Percentiles rank a stretch among this genome's conserved stretches.
Conservation (phyloP, 768 basidiomycete genomes). For the Hygrophorus pudorinus region DNA sequence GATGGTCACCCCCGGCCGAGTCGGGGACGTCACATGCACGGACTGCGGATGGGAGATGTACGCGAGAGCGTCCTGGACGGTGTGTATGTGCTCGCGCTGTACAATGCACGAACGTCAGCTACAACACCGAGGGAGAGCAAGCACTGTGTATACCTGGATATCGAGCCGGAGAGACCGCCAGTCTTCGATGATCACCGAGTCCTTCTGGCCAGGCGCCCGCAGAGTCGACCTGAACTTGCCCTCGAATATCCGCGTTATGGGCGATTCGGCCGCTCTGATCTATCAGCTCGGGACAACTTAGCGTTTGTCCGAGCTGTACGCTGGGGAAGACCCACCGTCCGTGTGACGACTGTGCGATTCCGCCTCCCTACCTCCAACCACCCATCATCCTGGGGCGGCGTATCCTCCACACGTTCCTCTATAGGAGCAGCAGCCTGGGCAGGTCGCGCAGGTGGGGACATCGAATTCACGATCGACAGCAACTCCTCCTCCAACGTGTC, state of each 20-base stretch:
- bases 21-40: slow-evolving; percentile 60
- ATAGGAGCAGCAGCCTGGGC: slow-evolving; percentile 15
- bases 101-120: neutral
- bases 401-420: slow-evolving; percentile 36
- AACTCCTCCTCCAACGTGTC: slow-evolving; percentile 94
- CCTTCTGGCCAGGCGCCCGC: slow-evolving; percentile 70
- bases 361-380: slow-evolving; percentile 93
- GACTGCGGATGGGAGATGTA: slow-evolving; percentile 72
- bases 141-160: slow-evolving; percentile 61
- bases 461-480: slow-evolving; percentile 47
- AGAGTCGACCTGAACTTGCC: slow-evolving; percentile 85
- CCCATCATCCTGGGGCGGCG: slow-evolving; percentile 46
- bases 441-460: slow-evolving; percentile 28
- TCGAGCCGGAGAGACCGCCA: slow-evolving; percentile 86
- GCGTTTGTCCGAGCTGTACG: neutral
- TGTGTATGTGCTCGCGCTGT: slow-evolving; percentile 63
- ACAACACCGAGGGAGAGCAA: slow-evolving; percentile 1
- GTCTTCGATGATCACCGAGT: slow-evolving; percentile 83
- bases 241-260: slow-evolving; percentile 88
- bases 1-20: slow-evolving; percentile 44
- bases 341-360: slow-evolving; percentile 70
- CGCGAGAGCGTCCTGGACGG: slow-evolving; percentile 75
- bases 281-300: slow-evolving; percentile 17
- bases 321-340: slow-evolving; percentile 46
- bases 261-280: slow-evolving; percentile 75